phyloP scores from a whole-genome alignment of 2,329 filamentous ascomycete species.

The Hypomyces rosellus region DNA sequence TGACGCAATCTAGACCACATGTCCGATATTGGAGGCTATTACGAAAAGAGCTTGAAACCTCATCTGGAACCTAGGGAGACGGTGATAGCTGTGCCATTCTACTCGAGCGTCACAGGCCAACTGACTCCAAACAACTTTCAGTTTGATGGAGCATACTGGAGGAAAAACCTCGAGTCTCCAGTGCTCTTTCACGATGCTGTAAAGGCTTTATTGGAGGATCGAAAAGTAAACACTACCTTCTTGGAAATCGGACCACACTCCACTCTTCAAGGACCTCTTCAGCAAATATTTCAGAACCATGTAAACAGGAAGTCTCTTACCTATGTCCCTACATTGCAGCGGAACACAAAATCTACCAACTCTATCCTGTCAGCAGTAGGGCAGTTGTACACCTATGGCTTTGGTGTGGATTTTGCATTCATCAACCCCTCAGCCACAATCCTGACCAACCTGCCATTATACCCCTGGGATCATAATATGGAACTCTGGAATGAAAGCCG shows the following conservation, averaged over 20 bases:
- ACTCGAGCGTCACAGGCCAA: slow-evolving; percentile 25
- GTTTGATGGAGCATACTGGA: slow-evolving; percentile 21
- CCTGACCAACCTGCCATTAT: slow-evolving; percentile 27
- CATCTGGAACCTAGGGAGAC: not conserved
- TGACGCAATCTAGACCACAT: slow-evolving; percentile 2
- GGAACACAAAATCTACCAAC: slow-evolving; percentile 6
- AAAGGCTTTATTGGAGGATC: not conserved
- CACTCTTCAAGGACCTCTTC: slow-evolving; percentile 11
- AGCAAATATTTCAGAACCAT: slow-evolving; percentile 9
- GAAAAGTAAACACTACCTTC: not conserved
- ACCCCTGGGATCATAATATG: slow-evolving; percentile 32
- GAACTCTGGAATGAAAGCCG: slow-evolving; percentile 28
- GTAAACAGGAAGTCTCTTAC: slow-evolving; percentile 1
- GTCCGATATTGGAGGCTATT: slow-evolving; percentile 1
- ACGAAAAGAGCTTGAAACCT: slow-evolving; percentile 4
- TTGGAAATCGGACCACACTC: slow-evolving; percentile 19
- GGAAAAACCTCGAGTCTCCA: slow-evolving; percentile 23
- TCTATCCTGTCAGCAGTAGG: slow-evolving; percentile 12
- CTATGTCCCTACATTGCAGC: slow-evolving; percentile 15
- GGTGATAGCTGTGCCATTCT: slow-evolving; percentile 10
- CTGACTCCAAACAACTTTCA: slow-evolving; percentile 10
- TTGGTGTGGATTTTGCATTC: slow-evolving; percentile 14
- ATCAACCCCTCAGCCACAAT: slow-evolving; percentile 6
- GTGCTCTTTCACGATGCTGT: slow-evolving; percentile 21
- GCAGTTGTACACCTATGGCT: slow-evolving; percentile 11